These are phyloP conservation scores for Ceratocystis albifundus DNA, from an alignment of 2,329 filamentous ascomycete genomes.

Conservation along the genomic window DNA sequence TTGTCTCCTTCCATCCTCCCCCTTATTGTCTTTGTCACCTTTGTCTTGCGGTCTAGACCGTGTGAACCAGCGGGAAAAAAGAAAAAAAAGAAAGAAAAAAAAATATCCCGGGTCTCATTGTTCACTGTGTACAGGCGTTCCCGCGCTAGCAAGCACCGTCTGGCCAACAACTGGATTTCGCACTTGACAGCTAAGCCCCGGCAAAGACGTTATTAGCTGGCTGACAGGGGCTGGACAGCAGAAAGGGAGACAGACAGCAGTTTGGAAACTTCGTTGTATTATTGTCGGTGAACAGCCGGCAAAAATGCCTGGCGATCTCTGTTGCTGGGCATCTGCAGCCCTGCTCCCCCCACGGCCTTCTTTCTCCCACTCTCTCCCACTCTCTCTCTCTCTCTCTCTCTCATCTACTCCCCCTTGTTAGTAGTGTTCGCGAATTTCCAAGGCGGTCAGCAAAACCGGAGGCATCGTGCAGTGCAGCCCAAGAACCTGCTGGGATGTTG, in stretches of 20 bases:
- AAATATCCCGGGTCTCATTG: background rate
- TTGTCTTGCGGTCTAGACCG: constrained; percentile 12
- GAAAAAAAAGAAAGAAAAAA: background rate
- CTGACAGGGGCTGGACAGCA: too few species aligned
- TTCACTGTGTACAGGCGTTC: background rate
- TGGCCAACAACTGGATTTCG: background rate
- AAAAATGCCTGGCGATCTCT: background rate
- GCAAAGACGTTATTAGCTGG: background rate
- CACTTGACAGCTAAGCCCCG: constrained; percentile 3
- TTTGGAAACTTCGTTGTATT: too few species aligned
- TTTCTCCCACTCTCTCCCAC: too few species aligned
- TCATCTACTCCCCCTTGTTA: background rate
- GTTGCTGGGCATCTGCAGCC: background rate
- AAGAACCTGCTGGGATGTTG: background rate
- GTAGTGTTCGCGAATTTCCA: background rate
- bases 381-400: too few species aligned
- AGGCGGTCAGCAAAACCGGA: background rate
- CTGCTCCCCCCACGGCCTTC: too few species aligned
- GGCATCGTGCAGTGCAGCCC: background rate
- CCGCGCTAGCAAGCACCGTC: background rate
- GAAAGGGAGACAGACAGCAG: background rate
- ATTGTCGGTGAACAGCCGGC: background rate
- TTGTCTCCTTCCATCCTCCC: too few species aligned
- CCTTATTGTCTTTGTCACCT: background rate
- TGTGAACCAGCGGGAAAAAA: background rate